Base-by-base conservation (phyloP, 257 asterid species). In the Hygrophila difformis region DNA sequence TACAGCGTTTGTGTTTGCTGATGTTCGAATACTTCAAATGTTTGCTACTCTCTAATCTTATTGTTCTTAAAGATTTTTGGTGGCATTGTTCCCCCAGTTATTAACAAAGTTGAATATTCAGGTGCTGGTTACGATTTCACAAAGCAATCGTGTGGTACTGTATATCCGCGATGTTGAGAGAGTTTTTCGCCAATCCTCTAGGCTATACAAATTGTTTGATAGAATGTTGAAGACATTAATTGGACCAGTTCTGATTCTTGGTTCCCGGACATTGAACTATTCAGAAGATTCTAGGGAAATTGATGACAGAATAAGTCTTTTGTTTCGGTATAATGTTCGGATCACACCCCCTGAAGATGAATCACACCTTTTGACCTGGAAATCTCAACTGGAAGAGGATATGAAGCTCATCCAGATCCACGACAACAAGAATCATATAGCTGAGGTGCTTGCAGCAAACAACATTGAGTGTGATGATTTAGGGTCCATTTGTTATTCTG, bases 381-480 rank as follows among this genome's bases (percentile, higher is more conserved):
- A 86, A 74, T 71, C 79, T 47, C 96, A 86, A 55, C 63, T 91
- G 62, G 99, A 83, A 56, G 94, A 80, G 64, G 95, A 86, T 46
- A 82, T 80, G 81, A 80, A 66, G 61, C 76, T 51, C 78, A 78
- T 86, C 35, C 92, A 80, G 57, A 44, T 71, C 56, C 95, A 82
- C 68, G 96, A 86, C 47, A 91, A 80, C 73, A 91, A 71, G 67
- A 91, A 82, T 56, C 95, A 91, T 59, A 86, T 91, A 22, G 70
- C 89, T 22, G 93, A 82, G 73, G 93, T 91, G 5, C 92, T 91
- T 50, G 95, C 94, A 16, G 96, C 92, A 44, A 91, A 91, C 46
- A 93, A 91, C 73, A 66, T 91, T 14, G 94, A 80, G 39, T 91
- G 99, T 65, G 79, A 82, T 61, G 99, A 86, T 67, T 61, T 91